Percentiles rank a stretch among this genome's conserved stretches.
Conservation (phyloP, 1,284 basidiomycete genomes). For the Bondarzewia mesenterica region DNA sequence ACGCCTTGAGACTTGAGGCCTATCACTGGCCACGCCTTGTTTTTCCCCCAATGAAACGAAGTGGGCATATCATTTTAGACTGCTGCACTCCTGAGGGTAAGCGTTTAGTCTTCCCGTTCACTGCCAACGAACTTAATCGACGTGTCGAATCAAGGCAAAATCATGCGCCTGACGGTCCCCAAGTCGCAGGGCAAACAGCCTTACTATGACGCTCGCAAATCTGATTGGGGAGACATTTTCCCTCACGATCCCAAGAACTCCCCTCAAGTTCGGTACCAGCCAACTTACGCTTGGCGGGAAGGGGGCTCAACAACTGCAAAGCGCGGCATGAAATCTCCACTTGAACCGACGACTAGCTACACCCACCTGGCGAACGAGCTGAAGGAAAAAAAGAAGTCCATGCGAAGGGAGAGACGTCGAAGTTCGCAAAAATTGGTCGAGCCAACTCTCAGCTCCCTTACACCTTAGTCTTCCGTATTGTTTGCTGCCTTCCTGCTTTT, state of each 20-base stretch:
- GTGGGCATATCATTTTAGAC: constrained; percentile 91
- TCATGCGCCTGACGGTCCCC: constrained; percentile 86
- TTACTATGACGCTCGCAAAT: constrained; percentile 93
- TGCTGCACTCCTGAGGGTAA: constrained; percentile 78
- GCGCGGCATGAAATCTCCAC: constrained; percentile 18
- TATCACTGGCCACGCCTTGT: constrained; percentile 88
- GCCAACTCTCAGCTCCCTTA: background rate
- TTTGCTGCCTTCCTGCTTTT: background rate
- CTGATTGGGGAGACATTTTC: constrained; percentile 91
- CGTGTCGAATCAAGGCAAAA: too few relatives aligned
- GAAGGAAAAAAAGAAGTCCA: constrained; percentile 23
- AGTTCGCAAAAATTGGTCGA: background rate
- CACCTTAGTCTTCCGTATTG: background rate
- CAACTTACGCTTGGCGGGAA: constrained; percentile 23
- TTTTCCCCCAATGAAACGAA: constrained; percentile 84
- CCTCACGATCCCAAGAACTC: constrained; percentile 78
- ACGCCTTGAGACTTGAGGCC: constrained; percentile 53
- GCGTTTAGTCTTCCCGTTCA: constrained; percentile 17
- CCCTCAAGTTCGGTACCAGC: constrained; percentile 53
- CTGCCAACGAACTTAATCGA: constrained; percentile 8
- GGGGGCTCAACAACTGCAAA: constrained; percentile 28
- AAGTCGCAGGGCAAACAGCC: constrained; percentile 91
- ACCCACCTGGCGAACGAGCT: constrained; percentile 31
- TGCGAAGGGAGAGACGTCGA: constrained; percentile 3
- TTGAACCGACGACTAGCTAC: constrained; percentile 28